Evolutionary conservation across 371 early-diverging fungal genomes (phyloP).

Genomic region (Apophysomyces ossiformis): DNA sequence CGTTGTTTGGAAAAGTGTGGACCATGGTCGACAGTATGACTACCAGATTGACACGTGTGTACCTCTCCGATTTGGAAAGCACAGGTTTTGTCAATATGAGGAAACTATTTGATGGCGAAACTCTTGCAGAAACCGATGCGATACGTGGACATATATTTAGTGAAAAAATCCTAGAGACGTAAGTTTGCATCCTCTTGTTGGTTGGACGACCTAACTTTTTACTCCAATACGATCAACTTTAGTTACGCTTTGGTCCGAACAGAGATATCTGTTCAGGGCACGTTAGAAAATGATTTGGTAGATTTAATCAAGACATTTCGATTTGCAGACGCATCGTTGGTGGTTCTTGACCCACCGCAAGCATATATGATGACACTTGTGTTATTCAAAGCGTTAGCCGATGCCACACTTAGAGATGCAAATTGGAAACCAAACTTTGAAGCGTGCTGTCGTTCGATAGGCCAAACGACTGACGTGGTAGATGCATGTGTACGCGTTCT

Average conservation of each 20-base stretch:
- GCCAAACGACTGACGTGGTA: conserved; percentile 39
- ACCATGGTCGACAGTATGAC: conserved; percentile 55
- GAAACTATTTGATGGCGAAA: conserved; percentile 20
- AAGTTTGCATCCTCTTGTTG: conserved; percentile 19
- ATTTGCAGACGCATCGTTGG: conserved; percentile 46
- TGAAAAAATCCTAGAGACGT: conserved; percentile 56
- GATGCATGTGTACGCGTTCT: conserved; percentile 55
- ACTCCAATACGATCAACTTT: background rate
- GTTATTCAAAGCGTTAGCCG: conserved; percentile 43
- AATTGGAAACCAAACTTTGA: conserved; percentile 37
- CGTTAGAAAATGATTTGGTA: conserved; percentile 49
- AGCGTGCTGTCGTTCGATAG: conserved; percentile 36
- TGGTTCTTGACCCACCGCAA: conserved; percentile 43
- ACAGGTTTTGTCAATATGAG: conserved; percentile 10
- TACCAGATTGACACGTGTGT: conserved; percentile 43
- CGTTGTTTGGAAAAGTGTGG: conserved; percentile 61
- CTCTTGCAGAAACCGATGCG: conserved; percentile 28
- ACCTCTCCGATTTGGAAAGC: conserved; percentile 32
- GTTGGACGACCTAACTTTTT: background rate
- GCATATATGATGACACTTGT: conserved; percentile 55
- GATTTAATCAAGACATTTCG: conserved; percentile 52
- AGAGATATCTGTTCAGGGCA: conserved; percentile 36
- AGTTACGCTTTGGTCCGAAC: conserved; percentile 43
- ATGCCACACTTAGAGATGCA: conserved; percentile 18
- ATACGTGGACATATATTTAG: conserved; percentile 54